Conservation (phyloP, 2,329 filamentous ascomycete genomes). For the Shiraia sp. region DNA sequence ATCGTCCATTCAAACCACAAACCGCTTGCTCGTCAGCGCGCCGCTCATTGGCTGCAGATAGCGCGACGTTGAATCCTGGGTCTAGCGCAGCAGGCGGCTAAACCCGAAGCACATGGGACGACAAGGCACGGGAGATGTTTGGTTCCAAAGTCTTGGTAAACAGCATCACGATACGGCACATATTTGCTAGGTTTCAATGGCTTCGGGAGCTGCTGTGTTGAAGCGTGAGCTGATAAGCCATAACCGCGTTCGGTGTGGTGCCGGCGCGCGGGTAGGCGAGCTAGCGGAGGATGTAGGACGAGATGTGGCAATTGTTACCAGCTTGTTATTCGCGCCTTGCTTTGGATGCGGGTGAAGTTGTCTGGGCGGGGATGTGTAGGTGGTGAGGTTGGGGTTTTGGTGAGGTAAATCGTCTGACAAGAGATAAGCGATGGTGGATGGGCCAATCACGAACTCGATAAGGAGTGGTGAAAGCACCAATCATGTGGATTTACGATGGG, state of each 20-base stretch:
- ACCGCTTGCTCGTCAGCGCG: background rate
- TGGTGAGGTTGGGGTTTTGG: slow-evolving; percentile 20
- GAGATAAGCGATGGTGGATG: slow-evolving; percentile 21
- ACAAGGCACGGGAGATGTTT: slow-evolving; percentile 7
- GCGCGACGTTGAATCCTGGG: slow-evolving; percentile 5
- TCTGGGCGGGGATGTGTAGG: too few species aligned
- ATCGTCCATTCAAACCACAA: slow-evolving; percentile 5
- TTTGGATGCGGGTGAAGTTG: too few species aligned
- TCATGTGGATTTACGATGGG: background rate
- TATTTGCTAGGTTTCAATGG: background rate
- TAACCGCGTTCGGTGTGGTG: too few species aligned
- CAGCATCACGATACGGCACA: background rate
- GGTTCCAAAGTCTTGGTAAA: slow-evolving; percentile 5
- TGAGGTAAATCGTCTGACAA: slow-evolving; percentile 28
- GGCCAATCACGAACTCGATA: slow-evolving; percentile 15
- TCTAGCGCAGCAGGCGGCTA: slow-evolving; percentile 6
- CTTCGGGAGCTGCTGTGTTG: too few species aligned
- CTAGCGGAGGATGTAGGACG: too few species aligned
- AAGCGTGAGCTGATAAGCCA: too few species aligned
- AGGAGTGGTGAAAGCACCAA: too few species aligned
- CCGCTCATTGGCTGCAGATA: slow-evolving; percentile 29
- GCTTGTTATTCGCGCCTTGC: too few species aligned
- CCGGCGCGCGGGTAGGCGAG: too few species aligned
- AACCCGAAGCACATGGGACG: slow-evolving; percentile 8
- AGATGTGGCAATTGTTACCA: too few species aligned